Conservation (phyloP, 2,329 filamentous ascomycete species). For the Microdochium bolleyi region DNA sequence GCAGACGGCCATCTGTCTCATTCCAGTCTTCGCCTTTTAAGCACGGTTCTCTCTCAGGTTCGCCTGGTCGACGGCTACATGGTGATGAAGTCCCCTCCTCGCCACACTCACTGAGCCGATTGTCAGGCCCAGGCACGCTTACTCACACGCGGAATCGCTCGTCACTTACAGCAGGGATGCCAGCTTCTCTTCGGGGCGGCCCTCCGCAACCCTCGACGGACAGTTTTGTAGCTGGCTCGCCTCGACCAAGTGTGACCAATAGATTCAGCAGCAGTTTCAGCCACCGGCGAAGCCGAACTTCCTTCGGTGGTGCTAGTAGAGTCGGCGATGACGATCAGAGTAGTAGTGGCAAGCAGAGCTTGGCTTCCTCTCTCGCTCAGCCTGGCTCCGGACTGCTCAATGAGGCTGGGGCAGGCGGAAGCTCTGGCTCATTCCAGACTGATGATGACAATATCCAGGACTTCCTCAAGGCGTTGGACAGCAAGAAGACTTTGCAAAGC, state of each 20-base stretch:
- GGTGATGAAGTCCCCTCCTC: constrained; percentile 48
- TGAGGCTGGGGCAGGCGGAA: constrained; percentile 57
- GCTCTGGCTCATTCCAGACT: constrained; percentile 59
- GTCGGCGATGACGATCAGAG: constrained; percentile 62
- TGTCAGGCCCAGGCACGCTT: constrained; percentile 37
- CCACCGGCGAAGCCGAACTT: constrained; percentile 71
- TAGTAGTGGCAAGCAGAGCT: constrained; percentile 74
- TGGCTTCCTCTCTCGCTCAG: constrained; percentile 60
- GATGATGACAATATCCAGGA: constrained; percentile 93
- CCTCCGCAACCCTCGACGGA: constrained; percentile 54
- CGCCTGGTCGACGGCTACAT: constrained; percentile 50
- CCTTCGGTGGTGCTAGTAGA: constrained; percentile 65
- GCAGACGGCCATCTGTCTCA: constrained; percentile 72
- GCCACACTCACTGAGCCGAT: constrained; percentile 42
- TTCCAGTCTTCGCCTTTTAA: constrained; percentile 82
- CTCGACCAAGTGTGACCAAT: constrained; percentile 68
- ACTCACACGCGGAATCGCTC: constrained; percentile 60
- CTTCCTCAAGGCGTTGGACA: constrained; percentile 83
- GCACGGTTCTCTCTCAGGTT: constrained; percentile 86
- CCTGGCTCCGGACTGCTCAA: constrained; percentile 76
- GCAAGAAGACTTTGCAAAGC: constrained; percentile 76
- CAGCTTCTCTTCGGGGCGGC: constrained; percentile 61
- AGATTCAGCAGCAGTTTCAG: constrained; percentile 93
- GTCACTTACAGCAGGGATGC: constrained; percentile 68
- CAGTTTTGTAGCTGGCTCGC: constrained; percentile 65